Base-by-base conservation (phyloP, 306 rosid species). In the Nissolia schottii region DNA sequence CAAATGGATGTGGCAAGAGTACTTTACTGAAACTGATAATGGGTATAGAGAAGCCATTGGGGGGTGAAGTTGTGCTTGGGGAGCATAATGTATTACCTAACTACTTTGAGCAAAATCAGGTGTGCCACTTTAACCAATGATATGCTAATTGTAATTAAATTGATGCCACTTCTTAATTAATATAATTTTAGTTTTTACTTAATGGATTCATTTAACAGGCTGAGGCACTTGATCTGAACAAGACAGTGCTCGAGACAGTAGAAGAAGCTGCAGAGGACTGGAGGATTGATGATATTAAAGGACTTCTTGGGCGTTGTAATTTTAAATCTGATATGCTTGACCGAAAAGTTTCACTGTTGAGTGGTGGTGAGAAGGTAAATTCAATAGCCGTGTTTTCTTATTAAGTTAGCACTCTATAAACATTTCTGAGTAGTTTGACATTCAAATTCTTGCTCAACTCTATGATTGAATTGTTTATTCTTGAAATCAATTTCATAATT, bases 61-160 rank as follows among this genome's bases (percentile, higher is more conserved):
- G 85, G 16, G 98, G 98, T 64, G 98, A 91, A 82, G 87, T 91
- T 67, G 70, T 85, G 71, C 87, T 89, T 76, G 98, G 97, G 71
- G 98, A 91, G 95, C 98, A 94, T 71, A 87, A 89, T 63, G 92
- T 91, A 67, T 83, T 94, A 11, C 96, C 98, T 0, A 94, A 94
- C 87, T 94, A 94, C 86, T 94, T 94, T 80, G 98, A 91, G 82
- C 98, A 94, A 84, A 94, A 94, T 85, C 98, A 94, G 98, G 98
- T 89, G 27, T 20, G 78, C 46, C 63, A 19, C 64, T 54, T 49
- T 41, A 28, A 46, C 61, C 25, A 71, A n/a, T 54, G 43, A 59
- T 65, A 41, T 73, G 25, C 71, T 75, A 24, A 3, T 45, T 81
- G 54, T 48, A 31, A 31, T 58, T 38, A 34, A 51, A 68, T 56